Evolutionary conservation across 2,329 filamentous ascomycete species (phyloP).

Genomic region (Cladosporium sp.): DNA sequence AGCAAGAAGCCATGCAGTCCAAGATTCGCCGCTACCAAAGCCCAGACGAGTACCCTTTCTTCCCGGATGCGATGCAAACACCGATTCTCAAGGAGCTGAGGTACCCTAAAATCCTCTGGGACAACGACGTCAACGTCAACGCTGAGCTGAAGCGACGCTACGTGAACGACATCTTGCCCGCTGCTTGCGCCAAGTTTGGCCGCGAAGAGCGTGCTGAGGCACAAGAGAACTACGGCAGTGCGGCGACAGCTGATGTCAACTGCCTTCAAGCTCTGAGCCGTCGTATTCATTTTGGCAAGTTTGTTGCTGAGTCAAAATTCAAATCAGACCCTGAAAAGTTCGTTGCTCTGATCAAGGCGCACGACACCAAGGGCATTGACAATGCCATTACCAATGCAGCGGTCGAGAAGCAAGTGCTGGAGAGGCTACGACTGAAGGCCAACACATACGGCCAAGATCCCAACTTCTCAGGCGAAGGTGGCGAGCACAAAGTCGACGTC

Average conservation of each 20-base stretch:
- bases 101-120: conserved; percentile 85
- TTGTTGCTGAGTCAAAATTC: conserved; percentile 96
- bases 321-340: conserved; percentile 78
- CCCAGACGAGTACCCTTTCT: conserved; percentile 97
- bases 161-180: conserved; percentile 77
- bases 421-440: conserved; percentile 83
- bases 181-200: conserved; percentile 76
- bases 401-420: conserved; percentile 89
- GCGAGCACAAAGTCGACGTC: conserved; percentile 76
- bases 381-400: conserved; percentile 85
- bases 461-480: conserved; percentile 53
- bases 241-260: conserved; percentile 86
- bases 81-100: conserved; percentile 85
- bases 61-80: conserved; percentile 74
- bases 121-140: conserved; percentile 90
- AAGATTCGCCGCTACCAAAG: conserved; percentile 92
- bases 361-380: conserved; percentile 78
- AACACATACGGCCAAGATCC: conserved; percentile 93
- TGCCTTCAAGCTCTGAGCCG: conserved; percentile 88
- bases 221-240: conserved; percentile 92
- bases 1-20: conserved; percentile 90
- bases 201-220: conserved; percentile 72
- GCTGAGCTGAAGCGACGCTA: conserved; percentile 83
- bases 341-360: conserved; percentile 76
- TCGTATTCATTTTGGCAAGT: conserved; percentile 96